Base-by-base conservation (phyloP, 495 filamentous ascomycete species). In the Hyaloscypha finlandica region DNA sequence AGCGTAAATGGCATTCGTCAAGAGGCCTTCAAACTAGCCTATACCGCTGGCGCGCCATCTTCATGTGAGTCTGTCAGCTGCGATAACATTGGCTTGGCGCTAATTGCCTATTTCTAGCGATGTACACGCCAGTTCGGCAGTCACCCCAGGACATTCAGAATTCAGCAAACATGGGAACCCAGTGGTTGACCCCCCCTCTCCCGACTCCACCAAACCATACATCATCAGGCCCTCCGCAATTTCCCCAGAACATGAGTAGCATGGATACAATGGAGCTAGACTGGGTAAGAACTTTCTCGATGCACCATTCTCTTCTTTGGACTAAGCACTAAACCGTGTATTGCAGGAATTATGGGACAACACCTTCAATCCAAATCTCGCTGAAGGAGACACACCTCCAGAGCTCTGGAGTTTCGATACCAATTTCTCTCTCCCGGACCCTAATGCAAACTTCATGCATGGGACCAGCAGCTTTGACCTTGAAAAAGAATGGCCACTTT, bases 381-480 rank as follows among this genome's bases (percentile, higher is more conserved):
- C 42, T 4, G 42, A 48, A 4, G 42, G 42, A 48, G 42, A 58
- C 25, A 59, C 30, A 16, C 33, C 59, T 11, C 61, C 60, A 37
- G 60, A 68, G 5, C 48, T 58, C n/a, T 56, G 58, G 66, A 52
- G 64, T 59, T 39, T 53, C 35, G 66, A 68, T 19, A 12, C 56
- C 9, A 32, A 35, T 83, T 79, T 31, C 84, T 88, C 68, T 81
- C 80, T 4, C 87, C 87, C 0, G 25, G 32, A 32, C 25, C 56
- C 56, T 35, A 56, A 56, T 32, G 20, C 20, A 30, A 32, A 32
- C 22, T 56, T 56, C 53, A 56, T 56, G 53, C 3, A 32, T 56
- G 53, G 53, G 53, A 56, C 16, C 51, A 6, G 22, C 19, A 53
- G 19, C 9, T 25, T 56, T 29, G n/a, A 25, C 16, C 53, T 14